These are phyloP conservation scores for Rhodotorula babjevae DNA, from an alignment of 768 basidiomycete genomes.

Conservation along the genomic window DNA sequence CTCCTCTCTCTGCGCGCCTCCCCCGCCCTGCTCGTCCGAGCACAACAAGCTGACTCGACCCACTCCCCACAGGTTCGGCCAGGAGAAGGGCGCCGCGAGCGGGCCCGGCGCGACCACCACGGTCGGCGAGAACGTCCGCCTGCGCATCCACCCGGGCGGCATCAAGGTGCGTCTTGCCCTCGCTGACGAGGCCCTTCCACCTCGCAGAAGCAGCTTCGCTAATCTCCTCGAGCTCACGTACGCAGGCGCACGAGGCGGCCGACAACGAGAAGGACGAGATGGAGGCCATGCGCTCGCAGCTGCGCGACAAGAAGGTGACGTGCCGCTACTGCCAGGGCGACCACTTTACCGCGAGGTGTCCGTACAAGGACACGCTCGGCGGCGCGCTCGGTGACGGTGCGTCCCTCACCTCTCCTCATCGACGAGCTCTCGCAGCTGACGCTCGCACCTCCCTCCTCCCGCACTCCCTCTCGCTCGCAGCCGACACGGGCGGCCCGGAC, in stretches of 20 bases:
- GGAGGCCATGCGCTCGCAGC: slow-evolving; percentile 53
- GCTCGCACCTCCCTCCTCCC: not conserved
- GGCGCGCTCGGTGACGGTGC: slow-evolving; percentile 59
- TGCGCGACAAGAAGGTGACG: slow-evolving; percentile 66
- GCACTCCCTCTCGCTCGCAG: not conserved
- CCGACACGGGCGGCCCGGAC: not conserved
- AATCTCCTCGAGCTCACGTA: too few species aligned
- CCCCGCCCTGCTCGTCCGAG: too few species aligned
- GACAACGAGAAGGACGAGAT: slow-evolving; percentile 41
- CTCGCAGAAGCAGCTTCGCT: too few species aligned
- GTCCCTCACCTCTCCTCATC: slow-evolving; percentile 23
- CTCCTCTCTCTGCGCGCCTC: not conserved
- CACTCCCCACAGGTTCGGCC: slow-evolving; percentile 58
- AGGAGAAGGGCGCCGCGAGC: slow-evolving; percentile 75
- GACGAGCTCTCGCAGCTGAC: not conserved
- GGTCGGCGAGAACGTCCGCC: slow-evolving; percentile 67
- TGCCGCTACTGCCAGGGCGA: slow-evolving; percentile 94
- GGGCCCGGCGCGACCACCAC: slow-evolving; percentile 86
- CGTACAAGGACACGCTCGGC: slow-evolving; percentile 88
- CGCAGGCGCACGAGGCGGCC: slow-evolving; percentile 1
- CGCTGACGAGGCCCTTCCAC: too few species aligned
- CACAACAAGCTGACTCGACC: not conserved
- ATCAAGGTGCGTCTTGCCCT: slow-evolving; percentile 55
- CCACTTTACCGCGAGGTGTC: slow-evolving; percentile 97
- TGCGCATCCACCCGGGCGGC: slow-evolving; percentile 58